phyloP scores from a whole-genome alignment of 345 rosid species.

The Bruguiera sexangula region DNA sequence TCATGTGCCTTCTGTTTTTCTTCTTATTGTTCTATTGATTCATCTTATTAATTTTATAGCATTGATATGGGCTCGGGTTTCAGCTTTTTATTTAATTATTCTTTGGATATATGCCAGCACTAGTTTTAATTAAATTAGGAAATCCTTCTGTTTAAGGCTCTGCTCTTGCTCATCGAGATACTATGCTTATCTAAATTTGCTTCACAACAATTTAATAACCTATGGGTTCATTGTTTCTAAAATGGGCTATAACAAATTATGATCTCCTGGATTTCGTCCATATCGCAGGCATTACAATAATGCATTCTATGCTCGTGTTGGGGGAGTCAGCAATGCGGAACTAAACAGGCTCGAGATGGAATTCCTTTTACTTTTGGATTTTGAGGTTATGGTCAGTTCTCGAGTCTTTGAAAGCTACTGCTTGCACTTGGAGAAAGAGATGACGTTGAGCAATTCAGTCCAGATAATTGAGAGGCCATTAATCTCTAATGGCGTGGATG shows the following conservation, averaged over 20 bases:
- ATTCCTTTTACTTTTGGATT: constrained; percentile 75
- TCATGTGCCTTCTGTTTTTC: neutral
- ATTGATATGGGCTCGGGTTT: no score
- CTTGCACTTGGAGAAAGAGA: constrained; percentile 64
- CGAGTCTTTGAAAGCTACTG: constrained; percentile 75
- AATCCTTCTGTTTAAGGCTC: neutral
- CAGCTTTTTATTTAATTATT: neutral
- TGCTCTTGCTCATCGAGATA: neutral
- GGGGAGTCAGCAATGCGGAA: constrained; percentile 83
- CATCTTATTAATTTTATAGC: no score
- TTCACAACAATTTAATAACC: neutral
- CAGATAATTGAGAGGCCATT: constrained; percentile 20
- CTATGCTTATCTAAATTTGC: neutral
- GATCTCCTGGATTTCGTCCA: no score
- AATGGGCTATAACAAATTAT: no score
- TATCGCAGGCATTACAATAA: constrained; percentile 71
- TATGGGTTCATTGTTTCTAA: neutral
- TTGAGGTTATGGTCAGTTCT: constrained; percentile 51
- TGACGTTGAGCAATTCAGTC: constrained; percentile 27
- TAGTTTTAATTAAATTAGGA: neutral
- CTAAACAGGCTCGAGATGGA: constrained; percentile 76
- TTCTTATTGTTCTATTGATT: neutral
- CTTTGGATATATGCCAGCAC: neutral
- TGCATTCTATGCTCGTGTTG: constrained; percentile 71
- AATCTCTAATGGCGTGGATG: constrained; percentile 14